Evolutionary conservation across 2,329 filamentous ascomycete genomes (phyloP).

Genomic region (Phyllosticta paracitricarpa): DNA sequence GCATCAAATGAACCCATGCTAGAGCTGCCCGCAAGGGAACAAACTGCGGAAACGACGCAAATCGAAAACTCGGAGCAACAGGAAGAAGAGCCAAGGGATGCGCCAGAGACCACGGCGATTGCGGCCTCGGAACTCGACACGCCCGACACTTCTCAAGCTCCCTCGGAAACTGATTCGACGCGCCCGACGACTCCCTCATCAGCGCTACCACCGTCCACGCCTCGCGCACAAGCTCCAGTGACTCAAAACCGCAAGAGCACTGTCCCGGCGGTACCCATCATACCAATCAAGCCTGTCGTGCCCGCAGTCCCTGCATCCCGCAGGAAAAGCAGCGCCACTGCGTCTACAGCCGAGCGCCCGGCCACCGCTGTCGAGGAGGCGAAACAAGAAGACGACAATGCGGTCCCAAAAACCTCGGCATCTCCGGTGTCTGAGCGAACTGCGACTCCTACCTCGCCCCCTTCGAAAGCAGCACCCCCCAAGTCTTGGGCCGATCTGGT

Average conservation of each 20-base stretch:
- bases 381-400: slow-evolving; percentile 9
- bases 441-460: slow-evolving; percentile 29
- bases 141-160: slow-evolving; percentile 47
- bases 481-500: slow-evolving; percentile 63
- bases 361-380: slow-evolving; percentile 10
- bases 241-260: slow-evolving; percentile 33
- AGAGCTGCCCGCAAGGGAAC: slow-evolving; percentile 44
- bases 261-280: slow-evolving; percentile 42
- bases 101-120: slow-evolving; percentile 35
- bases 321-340: slow-evolving; percentile 16
- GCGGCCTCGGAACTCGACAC: slow-evolving; percentile 43
- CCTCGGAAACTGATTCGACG: slow-evolving; percentile 46
- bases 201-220: slow-evolving; percentile 26
- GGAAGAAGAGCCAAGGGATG: slow-evolving; percentile 26
- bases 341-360: slow-evolving; percentile 27
- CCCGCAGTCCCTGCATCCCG: slow-evolving; percentile 12
- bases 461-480: slow-evolving; percentile 39
- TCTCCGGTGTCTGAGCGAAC: slow-evolving; percentile 22
- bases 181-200: slow-evolving; percentile 49
- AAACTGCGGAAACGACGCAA: slow-evolving; percentile 14
- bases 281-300: slow-evolving; percentile 37
- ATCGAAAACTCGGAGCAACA: slow-evolving; percentile 21
- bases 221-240: slow-evolving; percentile 21
- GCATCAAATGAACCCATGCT: slow-evolving; percentile 29
- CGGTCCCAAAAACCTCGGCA: slow-evolving; percentile 11